These are phyloP conservation scores for Lenwebbia sp. DNA, from an alignment of 345 rosid genomes.

Conservation along the genomic window DNA sequence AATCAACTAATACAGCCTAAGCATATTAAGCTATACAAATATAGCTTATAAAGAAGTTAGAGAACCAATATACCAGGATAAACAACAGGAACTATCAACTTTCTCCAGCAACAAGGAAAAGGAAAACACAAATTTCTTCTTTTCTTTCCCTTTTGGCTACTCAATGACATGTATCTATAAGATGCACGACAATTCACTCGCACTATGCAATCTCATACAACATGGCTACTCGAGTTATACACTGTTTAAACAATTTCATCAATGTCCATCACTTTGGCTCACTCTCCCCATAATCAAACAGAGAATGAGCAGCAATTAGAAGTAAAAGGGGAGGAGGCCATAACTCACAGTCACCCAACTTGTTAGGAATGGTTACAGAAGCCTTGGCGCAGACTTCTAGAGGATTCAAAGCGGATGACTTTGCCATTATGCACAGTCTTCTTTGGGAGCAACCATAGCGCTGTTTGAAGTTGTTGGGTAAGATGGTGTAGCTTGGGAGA, in stretches of 20 bases:
- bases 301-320: background rate
- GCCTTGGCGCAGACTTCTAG: slow-evolving; percentile 83
- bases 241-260: background rate
- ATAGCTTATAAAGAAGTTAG: background rate
- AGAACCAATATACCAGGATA: background rate
- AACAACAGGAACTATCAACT: background rate
- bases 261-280: background rate
- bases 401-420: slow-evolving; percentile 34
- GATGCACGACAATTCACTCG: background rate
- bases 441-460: background rate
- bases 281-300: background rate
- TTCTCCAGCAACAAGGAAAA: background rate
- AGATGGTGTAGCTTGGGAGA: slow-evolving; percentile 5
- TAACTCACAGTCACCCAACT: slow-evolving; percentile 77
- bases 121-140: background rate
- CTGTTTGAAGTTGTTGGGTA: background rate
- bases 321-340: background rate
- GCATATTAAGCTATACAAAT: background rate
- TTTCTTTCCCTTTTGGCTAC: background rate
- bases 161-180: background rate
- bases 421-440: slow-evolving; percentile 19
- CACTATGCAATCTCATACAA: background rate
- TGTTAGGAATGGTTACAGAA: slow-evolving; percentile 60
- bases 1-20: background rate
- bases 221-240: background rate